phyloP scores from a whole-genome alignment of 495 filamentous ascomycete species.

The Letharia lupina region DNA sequence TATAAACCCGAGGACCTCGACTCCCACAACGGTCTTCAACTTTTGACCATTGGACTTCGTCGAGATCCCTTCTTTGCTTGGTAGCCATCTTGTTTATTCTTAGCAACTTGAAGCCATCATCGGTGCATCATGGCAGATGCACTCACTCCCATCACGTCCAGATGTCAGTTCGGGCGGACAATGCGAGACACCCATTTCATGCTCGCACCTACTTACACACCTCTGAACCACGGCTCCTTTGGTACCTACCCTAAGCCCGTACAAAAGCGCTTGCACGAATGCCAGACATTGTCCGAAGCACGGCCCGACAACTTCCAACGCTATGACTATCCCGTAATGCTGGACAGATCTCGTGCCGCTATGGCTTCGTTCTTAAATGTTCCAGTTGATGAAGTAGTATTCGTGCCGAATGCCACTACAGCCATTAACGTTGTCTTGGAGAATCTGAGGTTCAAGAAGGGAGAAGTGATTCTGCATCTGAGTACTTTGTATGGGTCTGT shows the following conservation, averaged over 20 bases:
- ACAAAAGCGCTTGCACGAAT: constrained; percentile 45
- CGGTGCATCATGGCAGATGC: constrained; percentile 1
- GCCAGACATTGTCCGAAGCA: constrained; percentile 53
- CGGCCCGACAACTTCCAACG: constrained; percentile 67
- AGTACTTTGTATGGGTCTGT: constrained; percentile 70
- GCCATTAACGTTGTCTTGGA: constrained; percentile 74
- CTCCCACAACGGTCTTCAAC: neutral
- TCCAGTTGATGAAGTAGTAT: constrained; percentile 55
- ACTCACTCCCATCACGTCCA: neutral
- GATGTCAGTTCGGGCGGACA: constrained; percentile 40
- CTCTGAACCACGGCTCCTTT: constrained; percentile 85
- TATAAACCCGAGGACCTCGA: neutral
- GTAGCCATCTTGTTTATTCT: neutral
- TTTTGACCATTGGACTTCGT: too few relatives aligned
- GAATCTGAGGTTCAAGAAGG: constrained; percentile 51
- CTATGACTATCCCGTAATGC: constrained; percentile 46
- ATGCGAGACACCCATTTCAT: constrained; percentile 59
- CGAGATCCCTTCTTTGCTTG: too few relatives aligned
- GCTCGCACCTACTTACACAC: constrained; percentile 57
- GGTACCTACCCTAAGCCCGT: constrained; percentile 62
- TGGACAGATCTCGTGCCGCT: constrained; percentile 55
- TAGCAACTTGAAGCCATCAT: neutral
- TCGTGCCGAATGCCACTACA: constrained; percentile 73
- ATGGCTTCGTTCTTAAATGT: constrained; percentile 57
- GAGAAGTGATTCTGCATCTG: constrained; percentile 60